Base-by-base conservation (phyloP, 805 yeast species). In the Lipomyces sp. region DNA sequence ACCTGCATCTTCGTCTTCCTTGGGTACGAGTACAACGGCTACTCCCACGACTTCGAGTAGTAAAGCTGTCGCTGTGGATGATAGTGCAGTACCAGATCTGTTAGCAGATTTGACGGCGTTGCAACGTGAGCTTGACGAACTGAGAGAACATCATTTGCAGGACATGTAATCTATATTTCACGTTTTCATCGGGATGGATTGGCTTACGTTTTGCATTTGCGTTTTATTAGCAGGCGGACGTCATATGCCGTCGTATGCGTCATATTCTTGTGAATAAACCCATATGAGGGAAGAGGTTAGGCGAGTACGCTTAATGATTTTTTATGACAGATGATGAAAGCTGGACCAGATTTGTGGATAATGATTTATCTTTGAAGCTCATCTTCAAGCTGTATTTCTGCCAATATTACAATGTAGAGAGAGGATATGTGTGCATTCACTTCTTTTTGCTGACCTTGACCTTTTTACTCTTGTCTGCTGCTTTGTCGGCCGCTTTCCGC, bases 401-500 rank as follows among this genome's bases (percentile, higher is more conserved):
- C 24, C n/a, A 42, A 42, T 42, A n/a, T 42, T 42, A 42, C 48
- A 42, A 42, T 42, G 48, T n/a, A 42, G 24, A n/a, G 7, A 42
- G 24, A 42, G 29, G 24, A 24, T 24, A 24, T 24, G 48, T 5
- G 48, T 24, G 29, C 18, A 18, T 42, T 42, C 35, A 62, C 59
- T 59, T 63, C 57, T 65, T 60, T 42, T 56, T 60, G 30, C 63
- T 50, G 50, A 35, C 30, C 64, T 71, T 73, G 37, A 60, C 59
- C 54, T 58, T 70, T 64, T 69, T 73, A 29, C 59, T 55, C 54
- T 63, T 68, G 35, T 18, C 71, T 0, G 45, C 64, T 24, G 59
- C 54, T 15, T 63, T 60, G 29, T 77, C 76, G 66, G 78, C 78
- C 18, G 68, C 76, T 60, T 78, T 78, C 30, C 75, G 73, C 2